These are phyloP conservation scores for Exophiala xenobiotica DNA, from an alignment of 2,329 filamentous ascomycete species.

Conservation along the genomic window DNA sequence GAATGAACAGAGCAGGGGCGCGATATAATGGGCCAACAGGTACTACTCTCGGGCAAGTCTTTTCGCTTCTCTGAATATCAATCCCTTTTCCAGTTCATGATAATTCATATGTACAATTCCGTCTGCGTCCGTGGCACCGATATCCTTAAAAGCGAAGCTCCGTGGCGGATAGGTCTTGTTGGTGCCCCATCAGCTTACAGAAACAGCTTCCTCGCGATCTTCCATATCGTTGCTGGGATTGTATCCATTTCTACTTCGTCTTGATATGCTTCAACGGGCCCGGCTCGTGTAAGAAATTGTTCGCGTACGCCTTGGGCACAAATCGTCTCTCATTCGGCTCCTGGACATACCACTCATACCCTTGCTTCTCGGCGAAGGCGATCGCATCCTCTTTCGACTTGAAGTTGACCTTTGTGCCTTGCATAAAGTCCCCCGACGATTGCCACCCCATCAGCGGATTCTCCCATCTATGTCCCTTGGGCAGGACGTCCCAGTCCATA, in stretches of 20 bases:
- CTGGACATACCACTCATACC: slow-evolving; percentile 98
- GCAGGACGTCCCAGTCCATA: slow-evolving; percentile 96
- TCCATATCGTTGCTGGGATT: neutral
- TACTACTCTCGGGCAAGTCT: too few relatives aligned
- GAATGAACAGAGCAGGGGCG: too few relatives aligned
- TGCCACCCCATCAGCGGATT: slow-evolving; percentile 99
- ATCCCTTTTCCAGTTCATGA: too few relatives aligned
- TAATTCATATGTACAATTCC: too few relatives aligned
- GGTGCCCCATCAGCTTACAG: too few relatives aligned
- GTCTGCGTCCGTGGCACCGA: too few relatives aligned
- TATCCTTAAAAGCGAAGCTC: too few relatives aligned
- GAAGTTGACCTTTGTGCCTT: slow-evolving; percentile 89
- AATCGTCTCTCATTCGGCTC: slow-evolving; percentile 89
- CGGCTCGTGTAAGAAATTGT: slow-evolving; percentile 86
- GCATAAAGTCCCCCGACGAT: slow-evolving; percentile 91
- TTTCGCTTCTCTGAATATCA: too few relatives aligned
- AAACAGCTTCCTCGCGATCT: too few relatives aligned
- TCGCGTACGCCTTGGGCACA: slow-evolving; percentile 89
- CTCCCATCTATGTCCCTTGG: slow-evolving; percentile 95
- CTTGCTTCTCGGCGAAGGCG: slow-evolving; percentile 94
- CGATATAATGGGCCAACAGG: too few relatives aligned
- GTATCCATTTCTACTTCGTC: slow-evolving; percentile 62
- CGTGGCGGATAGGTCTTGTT: too few relatives aligned
- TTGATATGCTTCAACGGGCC: slow-evolving; percentile 71
- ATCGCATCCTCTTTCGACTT: slow-evolving; percentile 93